phyloP scores from a whole-genome alignment of 192 early-diverging fungal genomes.

The Linnemannia schmuckeri region DNA sequence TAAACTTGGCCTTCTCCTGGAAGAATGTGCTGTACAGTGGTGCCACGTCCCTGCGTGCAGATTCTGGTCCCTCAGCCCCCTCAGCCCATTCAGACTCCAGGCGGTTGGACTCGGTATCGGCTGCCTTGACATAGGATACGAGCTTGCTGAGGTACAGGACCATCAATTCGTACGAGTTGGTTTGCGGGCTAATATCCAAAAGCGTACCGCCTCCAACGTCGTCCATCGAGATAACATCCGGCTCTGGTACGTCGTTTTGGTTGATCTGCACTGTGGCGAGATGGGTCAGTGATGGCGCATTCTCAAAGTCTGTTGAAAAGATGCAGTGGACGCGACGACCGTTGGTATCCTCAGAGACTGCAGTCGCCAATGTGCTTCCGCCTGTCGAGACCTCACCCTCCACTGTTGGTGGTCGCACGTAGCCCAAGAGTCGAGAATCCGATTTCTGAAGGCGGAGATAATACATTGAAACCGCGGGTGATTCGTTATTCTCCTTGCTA shows the following conservation, averaged over 20 bases:
- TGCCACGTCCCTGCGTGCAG: conserved; percentile 15
- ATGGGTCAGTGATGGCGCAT: conserved; percentile 24
- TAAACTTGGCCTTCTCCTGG: conserved; percentile 28
- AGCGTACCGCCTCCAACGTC: conserved; percentile 39
- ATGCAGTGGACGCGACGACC: conserved; percentile 52
- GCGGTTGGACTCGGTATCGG: conserved; percentile 36
- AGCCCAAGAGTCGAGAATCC: conserved; percentile 37
- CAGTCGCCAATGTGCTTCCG: conserved; percentile 38
- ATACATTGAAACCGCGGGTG: conserved; percentile 46
- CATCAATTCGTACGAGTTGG: conserved; percentile 47
- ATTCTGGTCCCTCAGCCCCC: conserved; percentile 10
- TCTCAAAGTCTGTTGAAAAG: conserved; percentile 31
- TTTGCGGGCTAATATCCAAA: conserved; percentile 45
- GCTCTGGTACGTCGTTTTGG: conserved; percentile 36
- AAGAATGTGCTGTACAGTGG: conserved; percentile 33
- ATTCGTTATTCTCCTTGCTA: conserved; percentile 13
- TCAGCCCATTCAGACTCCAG: conserved; percentile 41
- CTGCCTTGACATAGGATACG: conserved; percentile 35
- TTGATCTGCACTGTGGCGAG: conserved; percentile 46
- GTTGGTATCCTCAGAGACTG: conserved; percentile 38
- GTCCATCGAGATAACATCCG: conserved; percentile 34
- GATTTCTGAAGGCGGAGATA: conserved; percentile 45
- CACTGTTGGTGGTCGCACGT: conserved; percentile 40
- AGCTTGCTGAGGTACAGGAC: conserved; percentile 44
- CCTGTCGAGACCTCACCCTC: conserved; percentile 38